Evolutionary conservation across 108 stramenopile species (phyloP).

Genomic region (Cyclostephanos invisitatus): DNA sequence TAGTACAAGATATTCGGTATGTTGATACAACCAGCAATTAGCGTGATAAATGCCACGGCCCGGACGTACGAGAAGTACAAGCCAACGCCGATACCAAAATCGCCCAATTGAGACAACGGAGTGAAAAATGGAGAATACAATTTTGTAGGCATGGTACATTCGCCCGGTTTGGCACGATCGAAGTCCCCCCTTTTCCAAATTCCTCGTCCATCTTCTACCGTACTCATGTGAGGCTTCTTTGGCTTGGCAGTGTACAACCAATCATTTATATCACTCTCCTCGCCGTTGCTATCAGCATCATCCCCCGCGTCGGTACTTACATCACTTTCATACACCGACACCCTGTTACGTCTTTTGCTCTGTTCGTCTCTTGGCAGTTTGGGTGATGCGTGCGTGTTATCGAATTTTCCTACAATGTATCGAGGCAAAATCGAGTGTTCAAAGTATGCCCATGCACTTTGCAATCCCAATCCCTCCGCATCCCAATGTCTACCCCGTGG

Average conservation of each 20-base stretch:
- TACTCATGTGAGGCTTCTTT: constrained; percentile 17
- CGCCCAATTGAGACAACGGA: constrained; percentile 56
- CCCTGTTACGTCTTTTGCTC: constrained; percentile 15
- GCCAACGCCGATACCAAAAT: constrained; percentile 60
- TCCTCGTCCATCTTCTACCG: constrained; percentile 5
- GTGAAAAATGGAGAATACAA: constrained; percentile 60
- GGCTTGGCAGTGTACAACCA: constrained; percentile 50
- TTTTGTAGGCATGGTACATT: constrained; percentile 55
- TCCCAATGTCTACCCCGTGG: constrained; percentile 52
- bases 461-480: constrained; percentile 41
- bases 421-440: constrained; percentile 82
- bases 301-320: constrained; percentile 8
- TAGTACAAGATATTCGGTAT: constrained; percentile 70
- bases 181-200: constrained; percentile 49
- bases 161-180: constrained; percentile 70
- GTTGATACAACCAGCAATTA: constrained; percentile 74
- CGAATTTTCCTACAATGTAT: constrained; percentile 37
- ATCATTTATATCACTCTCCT: constrained; percentile 44
- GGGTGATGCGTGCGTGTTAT: constrained; percentile 18
- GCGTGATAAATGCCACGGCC: constrained; percentile 58
- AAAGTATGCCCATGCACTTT: constrained; percentile 86
- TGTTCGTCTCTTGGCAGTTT: neutral
- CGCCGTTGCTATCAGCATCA: constrained; percentile 18
- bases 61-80: constrained; percentile 79
- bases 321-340: constrained; percentile 19